Base-by-base conservation (phyloP, 345 rosid genomes). In the Camelina hispida region DNA sequence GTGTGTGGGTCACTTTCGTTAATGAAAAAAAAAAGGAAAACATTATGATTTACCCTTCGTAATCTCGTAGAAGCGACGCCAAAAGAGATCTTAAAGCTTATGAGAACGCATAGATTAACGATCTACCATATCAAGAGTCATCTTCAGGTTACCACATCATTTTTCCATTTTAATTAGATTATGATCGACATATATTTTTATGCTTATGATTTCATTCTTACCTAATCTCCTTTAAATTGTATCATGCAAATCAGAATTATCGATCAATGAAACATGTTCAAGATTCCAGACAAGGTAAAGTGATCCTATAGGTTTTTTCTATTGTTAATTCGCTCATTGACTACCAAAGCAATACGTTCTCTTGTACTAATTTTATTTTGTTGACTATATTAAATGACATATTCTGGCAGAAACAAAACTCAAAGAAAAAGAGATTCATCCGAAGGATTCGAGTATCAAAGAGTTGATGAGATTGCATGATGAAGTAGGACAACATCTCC, bases 71-170 rank as follows among this genome's bases (percentile, higher is more conserved):
- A 84, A 76, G 93, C 97, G 3, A 91, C 97, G 3, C 98, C 98
- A 0, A 91, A 91, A 86, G 85, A 84, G 38, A 84, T 93, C 47
- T 81, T 93, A 68, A 88, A 85, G 88, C 83, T 88, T 64, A 91
- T 93, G 98, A 87, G 83, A 64, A 81, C 85, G 0, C 85, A 86
- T 60, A 93, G 85, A 51, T 77, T 93, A 79, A 89, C 96, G 28
- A 91, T 93, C 71, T 89, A 88, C 73, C 97, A 93, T 79, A 87
- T 93, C n/a, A 93, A 93, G 83, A 91, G 98, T 69, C 98, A 91
- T 79, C 81, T 93, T 86, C 98, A 93, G 88, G 91, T 89, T 57
- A 43, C 5, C 61, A 12, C 53, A 50, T 50, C 51, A 16, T 8
- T 16, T 16, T 43, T 18, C 25, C 13, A 6, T 56, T 28, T n/a